Evolutionary conservation across 495 filamentous ascomycete genomes (phyloP).

Genomic region (Aspergillus wentii): DNA sequence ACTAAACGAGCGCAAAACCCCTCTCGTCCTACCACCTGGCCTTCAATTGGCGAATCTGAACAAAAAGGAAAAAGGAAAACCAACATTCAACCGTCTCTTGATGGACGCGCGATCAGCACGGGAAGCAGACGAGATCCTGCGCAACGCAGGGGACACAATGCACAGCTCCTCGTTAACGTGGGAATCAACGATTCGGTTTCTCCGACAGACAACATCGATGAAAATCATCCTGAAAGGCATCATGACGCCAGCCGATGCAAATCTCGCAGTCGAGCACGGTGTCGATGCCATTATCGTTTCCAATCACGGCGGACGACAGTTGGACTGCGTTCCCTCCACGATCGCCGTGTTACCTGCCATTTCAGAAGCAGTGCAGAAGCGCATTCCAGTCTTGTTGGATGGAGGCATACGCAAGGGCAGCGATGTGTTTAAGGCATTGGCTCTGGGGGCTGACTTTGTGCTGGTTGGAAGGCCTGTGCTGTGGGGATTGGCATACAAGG

Average conservation of each 20-base stretch:
- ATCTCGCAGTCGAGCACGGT: conserved; percentile 44
- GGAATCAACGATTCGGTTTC: conserved; percentile 60
- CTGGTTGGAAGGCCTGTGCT: conserved; percentile 54
- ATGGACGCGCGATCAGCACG: background rate
- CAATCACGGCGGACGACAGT: conserved; percentile 37
- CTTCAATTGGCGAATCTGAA: too few relatives aligned
- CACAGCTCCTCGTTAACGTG: conserved; percentile 64
- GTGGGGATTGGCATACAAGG: conserved; percentile 19
- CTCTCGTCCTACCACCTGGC: background rate
- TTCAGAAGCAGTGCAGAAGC: conserved; percentile 67
- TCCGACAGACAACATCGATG: conserved; percentile 60
- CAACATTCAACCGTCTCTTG: too few relatives aligned
- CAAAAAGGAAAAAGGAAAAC: too few relatives aligned
- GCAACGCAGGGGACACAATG: too few relatives aligned
- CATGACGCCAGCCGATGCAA: conserved; percentile 80
- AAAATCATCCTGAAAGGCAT: conserved; percentile 79
- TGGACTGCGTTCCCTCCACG: conserved; percentile 76
- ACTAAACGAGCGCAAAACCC: background rate
- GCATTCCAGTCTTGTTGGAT: conserved; percentile 74
- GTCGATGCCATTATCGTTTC: conserved; percentile 62
- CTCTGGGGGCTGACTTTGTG: conserved; percentile 71
- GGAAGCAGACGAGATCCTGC: background rate
- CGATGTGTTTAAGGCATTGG: conserved; percentile 77
- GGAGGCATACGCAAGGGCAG: conserved; percentile 76
- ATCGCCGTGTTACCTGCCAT: conserved; percentile 75